A percentile compares a stretch with the other conserved stretches of the same genome.
These are phyloP conservation scores for Diplosphaera chodatii DNA, from an alignment of 139 green algal genomes.

Conservation along the genomic window DNA sequence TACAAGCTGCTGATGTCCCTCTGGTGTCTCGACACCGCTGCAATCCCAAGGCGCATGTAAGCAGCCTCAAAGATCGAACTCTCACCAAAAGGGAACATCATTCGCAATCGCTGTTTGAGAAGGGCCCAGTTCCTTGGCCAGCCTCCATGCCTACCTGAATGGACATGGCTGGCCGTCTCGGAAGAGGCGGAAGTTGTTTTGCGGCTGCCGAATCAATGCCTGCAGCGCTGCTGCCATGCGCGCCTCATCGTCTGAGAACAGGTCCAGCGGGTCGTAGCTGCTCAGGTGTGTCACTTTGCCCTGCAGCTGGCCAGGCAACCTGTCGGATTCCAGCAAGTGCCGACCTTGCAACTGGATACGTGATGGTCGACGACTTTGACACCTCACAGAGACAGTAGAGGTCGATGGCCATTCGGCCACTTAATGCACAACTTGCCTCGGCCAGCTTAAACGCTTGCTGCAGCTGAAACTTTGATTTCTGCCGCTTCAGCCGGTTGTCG, in stretches of 20 bases:
- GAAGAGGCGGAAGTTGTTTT: conserved; percentile 80
- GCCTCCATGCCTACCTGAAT: neutral
- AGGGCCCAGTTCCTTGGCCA: too few relatives aligned
- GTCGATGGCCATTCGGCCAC: too few relatives aligned
- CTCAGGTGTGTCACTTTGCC: conserved; percentile 12
- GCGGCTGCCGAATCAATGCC: conserved; percentile 35
- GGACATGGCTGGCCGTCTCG: conserved; percentile 23
- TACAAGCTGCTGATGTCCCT: neutral
- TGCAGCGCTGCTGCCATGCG: conserved; percentile 32
- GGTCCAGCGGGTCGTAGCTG: conserved; percentile 67
- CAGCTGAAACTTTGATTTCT: conserved; percentile 45
- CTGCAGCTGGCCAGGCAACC: neutral
- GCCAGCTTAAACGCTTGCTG: conserved; percentile 59
- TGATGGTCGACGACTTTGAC: too few relatives aligned
- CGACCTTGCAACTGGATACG: too few relatives aligned
- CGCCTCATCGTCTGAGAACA: conserved; percentile 54
- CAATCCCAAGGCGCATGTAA: too few relatives aligned
- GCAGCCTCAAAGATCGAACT: too few relatives aligned
- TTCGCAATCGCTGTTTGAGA: too few relatives aligned
- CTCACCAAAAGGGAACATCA: too few relatives aligned
- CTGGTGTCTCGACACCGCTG: neutral
- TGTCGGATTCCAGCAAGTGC: too few relatives aligned
- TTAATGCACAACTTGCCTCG: too few relatives aligned
- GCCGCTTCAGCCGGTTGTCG: conserved; percentile 26
- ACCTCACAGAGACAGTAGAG: too few relatives aligned